Evolutionary conservation across 495 filamentous ascomycete species (phyloP).

Genomic region (Talaromyces trachyspermus): DNA sequence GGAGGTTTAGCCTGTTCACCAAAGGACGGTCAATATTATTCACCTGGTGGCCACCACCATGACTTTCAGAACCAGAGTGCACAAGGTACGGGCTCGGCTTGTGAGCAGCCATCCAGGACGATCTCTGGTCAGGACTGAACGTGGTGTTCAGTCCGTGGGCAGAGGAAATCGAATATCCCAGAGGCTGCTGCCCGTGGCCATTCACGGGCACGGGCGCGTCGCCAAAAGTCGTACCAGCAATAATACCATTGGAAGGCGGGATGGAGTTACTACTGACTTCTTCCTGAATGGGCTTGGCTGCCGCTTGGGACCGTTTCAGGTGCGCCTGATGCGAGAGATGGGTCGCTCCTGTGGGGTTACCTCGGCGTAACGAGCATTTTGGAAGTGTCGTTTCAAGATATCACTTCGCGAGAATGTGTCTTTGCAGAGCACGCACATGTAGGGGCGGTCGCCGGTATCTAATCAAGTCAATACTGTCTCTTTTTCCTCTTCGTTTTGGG

Average conservation of each 20-base stretch:
- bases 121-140: slow-evolving; percentile 32
- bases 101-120: slow-evolving; percentile 39
- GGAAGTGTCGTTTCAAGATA: slow-evolving; percentile 96
- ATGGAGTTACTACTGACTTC: slow-evolving; percentile 42
- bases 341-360: slow-evolving; percentile 85
- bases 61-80: slow-evolving; percentile 30
- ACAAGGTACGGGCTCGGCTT: slow-evolving; percentile 44
- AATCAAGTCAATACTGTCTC: slow-evolving; percentile 11
- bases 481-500: too few species aligned
- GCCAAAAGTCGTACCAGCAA: slow-evolving; percentile 37
- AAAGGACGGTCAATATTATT: slow-evolving; percentile 41
- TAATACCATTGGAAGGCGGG: slow-evolving; percentile 36
- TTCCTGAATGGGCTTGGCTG: slow-evolving; percentile 42
- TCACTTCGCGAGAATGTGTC: slow-evolving; percentile 99
- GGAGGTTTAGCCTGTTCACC: slow-evolving; percentile 44
- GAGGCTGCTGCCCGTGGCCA: slow-evolving; percentile 39
- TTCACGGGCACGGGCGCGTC: slow-evolving; percentile 38
- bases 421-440: slow-evolving; percentile 92
- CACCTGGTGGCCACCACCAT: slow-evolving; percentile 33
- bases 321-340: slow-evolving; percentile 89
- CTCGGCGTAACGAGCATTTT: slow-evolving; percentile 94
- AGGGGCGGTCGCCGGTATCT: slow-evolving; percentile 96
- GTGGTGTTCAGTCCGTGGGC: slow-evolving; percentile 41
- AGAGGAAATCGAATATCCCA: slow-evolving; percentile 39
- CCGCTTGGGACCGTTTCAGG: slow-evolving; percentile 65